Percentiles rank a stretch among this genome's conserved stretches.
Evolutionary conservation across 2,329 filamentous ascomycete genomes (phyloP).

Genomic region (Penicillium sp.): DNA sequence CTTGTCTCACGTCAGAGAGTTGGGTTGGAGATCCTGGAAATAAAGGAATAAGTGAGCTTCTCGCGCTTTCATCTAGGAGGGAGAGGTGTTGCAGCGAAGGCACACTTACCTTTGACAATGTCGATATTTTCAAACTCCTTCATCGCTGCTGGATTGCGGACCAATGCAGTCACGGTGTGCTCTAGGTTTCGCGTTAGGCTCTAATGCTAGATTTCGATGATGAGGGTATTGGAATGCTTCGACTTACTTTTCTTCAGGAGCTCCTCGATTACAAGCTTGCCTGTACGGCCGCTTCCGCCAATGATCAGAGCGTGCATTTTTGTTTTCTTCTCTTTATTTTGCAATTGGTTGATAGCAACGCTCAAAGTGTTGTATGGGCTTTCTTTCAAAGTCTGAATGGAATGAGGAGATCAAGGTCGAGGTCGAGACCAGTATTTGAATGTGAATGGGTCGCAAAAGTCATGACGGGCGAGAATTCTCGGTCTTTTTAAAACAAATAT

Average conservation of each 20-base stretch:
- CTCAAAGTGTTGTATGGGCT: too few relatives aligned
- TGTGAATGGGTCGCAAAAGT: too few relatives aligned
- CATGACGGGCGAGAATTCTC: too few relatives aligned
- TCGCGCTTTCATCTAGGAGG: background rate
- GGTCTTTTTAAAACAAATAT: too few relatives aligned
- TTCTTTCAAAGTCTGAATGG: too few relatives aligned
- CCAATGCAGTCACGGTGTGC: slow-evolving; percentile 38
- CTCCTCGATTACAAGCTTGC: slow-evolving; percentile 39
- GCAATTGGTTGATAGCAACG: too few relatives aligned
- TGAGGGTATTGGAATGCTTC: background rate
- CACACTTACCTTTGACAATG: slow-evolving; percentile 16
- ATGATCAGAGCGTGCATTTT: slow-evolving; percentile 35
- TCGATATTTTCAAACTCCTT: slow-evolving; percentile 16
- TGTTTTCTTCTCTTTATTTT: too few relatives aligned
- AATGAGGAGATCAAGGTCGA: too few relatives aligned
- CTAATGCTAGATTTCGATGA: background rate
- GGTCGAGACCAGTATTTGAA: too few relatives aligned
- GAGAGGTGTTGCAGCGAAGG: background rate
- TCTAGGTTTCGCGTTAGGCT: slow-evolving; percentile 3
- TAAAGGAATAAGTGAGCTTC: too few relatives aligned
- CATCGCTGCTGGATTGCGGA: slow-evolving; percentile 28
- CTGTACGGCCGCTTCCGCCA: slow-evolving; percentile 42
- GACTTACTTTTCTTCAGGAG: slow-evolving; percentile 28
- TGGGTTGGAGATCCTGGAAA: slow-evolving; percentile 18
- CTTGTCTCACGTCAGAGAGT: slow-evolving; percentile 14